These are phyloP conservation scores for Chloranthus sessilifolius DNA, from an alignment of 164 flowering plant species.

Conservation along the genomic window DNA sequence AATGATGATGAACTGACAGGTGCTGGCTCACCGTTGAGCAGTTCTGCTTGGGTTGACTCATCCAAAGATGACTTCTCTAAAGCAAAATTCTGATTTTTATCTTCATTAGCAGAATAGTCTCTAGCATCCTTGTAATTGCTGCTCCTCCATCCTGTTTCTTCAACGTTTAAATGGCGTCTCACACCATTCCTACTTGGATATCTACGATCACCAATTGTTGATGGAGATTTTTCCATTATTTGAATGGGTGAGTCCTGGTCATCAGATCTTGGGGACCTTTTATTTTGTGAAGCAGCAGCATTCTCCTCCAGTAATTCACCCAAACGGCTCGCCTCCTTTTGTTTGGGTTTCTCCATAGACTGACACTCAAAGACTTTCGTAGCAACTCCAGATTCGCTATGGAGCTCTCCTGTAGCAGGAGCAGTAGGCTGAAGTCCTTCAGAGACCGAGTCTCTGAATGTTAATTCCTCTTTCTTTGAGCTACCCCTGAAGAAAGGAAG, in stretches of 20 bases:
- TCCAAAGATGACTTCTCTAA: conserved; percentile 35
- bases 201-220: conserved; percentile 52
- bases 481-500: conserved; percentile 25
- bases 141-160: conserved; percentile 53
- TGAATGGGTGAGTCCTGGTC: conserved; percentile 44
- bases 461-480: conserved; percentile 37
- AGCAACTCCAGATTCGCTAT: conserved; percentile 19
- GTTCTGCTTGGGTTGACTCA: conserved; percentile 34
- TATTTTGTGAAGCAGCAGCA: conserved; percentile 11
- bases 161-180: conserved; percentile 55
- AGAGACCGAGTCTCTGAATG: conserved; percentile 30
- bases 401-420: conserved; percentile 27
- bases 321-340: conserved; percentile 30
- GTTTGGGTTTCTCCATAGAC: conserved; percentile 32
- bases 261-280: conserved; percentile 44
- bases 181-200: conserved; percentile 32
- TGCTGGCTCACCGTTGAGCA: conserved; percentile 28
- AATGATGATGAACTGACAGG: conserved; percentile 44
- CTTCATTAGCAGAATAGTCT: conserved; percentile 43
- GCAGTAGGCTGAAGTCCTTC: conserved; percentile 26
- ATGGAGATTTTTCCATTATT: conserved; percentile 57
- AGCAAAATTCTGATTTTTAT: conserved; percentile 42
- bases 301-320: conserved; percentile 27
- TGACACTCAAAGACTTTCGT: conserved; percentile 31
- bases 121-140: conserved; percentile 44